Conservation (phyloP, 164 flowering plant species). For the Piper longum region DNA sequence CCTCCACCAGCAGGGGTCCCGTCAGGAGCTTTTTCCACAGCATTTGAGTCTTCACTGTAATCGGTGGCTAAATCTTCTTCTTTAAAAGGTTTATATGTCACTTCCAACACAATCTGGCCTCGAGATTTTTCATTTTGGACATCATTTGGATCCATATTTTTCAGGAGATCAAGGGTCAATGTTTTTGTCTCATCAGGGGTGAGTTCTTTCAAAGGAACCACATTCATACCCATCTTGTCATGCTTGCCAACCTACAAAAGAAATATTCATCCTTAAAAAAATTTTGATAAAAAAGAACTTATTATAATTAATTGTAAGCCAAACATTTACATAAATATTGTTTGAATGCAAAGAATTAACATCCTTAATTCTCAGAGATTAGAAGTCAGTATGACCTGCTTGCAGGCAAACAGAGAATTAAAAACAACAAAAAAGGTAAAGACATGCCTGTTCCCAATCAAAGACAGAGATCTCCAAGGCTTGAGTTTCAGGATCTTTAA, state of each 20-base stretch:
- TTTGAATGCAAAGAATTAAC: too few relatives aligned
- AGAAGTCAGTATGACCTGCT: background rate
- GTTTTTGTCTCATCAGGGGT: slow-evolving; percentile 47
- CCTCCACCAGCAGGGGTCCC: slow-evolving; percentile 78
- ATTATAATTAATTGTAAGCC: too few relatives aligned
- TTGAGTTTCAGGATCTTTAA: slow-evolving; percentile 63
- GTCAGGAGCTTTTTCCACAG: slow-evolving; percentile 58
- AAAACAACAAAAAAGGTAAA: background rate
- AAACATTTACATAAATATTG: too few relatives aligned
- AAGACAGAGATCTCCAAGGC: slow-evolving; percentile 44
- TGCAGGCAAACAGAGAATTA: background rate
- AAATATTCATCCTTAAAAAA: background rate
- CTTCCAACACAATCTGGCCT: slow-evolving; percentile 58
- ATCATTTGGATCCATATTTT: slow-evolving; percentile 65
- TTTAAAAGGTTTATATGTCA: slow-evolving; percentile 57
- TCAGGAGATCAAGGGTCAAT: slow-evolving; percentile 49
- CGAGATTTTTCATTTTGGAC: slow-evolving; percentile 59
- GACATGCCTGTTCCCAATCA: slow-evolving; percentile 77
- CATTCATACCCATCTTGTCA: slow-evolving; percentile 80
- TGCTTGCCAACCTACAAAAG: slow-evolving; percentile 58
- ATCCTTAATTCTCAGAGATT: too few relatives aligned
- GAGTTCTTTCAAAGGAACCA: slow-evolving; percentile 56
- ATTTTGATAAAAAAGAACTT: too few relatives aligned
- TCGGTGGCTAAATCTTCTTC: slow-evolving; percentile 38
- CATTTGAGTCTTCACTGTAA: slow-evolving; percentile 23